Conservation (phyloP, 2,329 filamentous ascomycete species). For the Fusarium poae region DNA sequence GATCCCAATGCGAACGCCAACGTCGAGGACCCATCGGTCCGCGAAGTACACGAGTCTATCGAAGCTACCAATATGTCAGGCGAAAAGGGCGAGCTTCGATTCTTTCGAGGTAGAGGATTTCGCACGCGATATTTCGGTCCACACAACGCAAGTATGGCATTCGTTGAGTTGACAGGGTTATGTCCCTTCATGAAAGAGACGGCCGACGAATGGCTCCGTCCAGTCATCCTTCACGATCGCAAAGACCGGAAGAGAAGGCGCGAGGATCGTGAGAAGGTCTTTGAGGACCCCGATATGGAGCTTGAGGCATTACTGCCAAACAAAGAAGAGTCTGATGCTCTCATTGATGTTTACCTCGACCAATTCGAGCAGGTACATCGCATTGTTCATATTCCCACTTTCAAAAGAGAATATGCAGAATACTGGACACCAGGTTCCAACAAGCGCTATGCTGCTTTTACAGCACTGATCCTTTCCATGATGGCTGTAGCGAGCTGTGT, state of each 20-base stretch:
- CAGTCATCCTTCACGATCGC: conserved; percentile 66
- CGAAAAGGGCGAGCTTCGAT: conserved; percentile 67
- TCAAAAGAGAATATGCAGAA: conserved; percentile 66
- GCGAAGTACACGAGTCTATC: conserved; percentile 57
- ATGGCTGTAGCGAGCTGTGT: conserved; percentile 71
- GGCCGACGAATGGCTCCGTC: conserved; percentile 71
- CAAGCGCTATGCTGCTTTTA: conserved; percentile 65
- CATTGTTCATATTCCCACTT: conserved; percentile 71
- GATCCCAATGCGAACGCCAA: conserved; percentile 52
- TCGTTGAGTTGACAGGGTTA: conserved; percentile 69
- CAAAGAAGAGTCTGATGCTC: conserved; percentile 62
- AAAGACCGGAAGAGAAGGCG: conserved; percentile 69
- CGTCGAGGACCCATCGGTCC: conserved; percentile 52
- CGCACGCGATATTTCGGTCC: conserved; percentile 71
- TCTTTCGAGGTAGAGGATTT: conserved; percentile 70
- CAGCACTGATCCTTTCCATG: conserved; percentile 70
- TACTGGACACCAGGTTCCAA: conserved; percentile 65
- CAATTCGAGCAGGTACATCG: conserved; percentile 69
- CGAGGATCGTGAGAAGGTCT: conserved; percentile 65
- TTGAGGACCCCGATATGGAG: conserved; percentile 60
- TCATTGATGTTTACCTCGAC: conserved; percentile 65
- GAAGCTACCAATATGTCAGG: conserved; percentile 57
- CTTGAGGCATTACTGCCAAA: conserved; percentile 65
- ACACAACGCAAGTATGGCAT: conserved; percentile 71
- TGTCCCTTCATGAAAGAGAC: conserved; percentile 73